A percentile compares a stretch with the other conserved stretches of the same genome.
phyloP scores from a whole-genome alignment of 352 stramenopile species.

The Nothophytophthora sp. region DNA sequence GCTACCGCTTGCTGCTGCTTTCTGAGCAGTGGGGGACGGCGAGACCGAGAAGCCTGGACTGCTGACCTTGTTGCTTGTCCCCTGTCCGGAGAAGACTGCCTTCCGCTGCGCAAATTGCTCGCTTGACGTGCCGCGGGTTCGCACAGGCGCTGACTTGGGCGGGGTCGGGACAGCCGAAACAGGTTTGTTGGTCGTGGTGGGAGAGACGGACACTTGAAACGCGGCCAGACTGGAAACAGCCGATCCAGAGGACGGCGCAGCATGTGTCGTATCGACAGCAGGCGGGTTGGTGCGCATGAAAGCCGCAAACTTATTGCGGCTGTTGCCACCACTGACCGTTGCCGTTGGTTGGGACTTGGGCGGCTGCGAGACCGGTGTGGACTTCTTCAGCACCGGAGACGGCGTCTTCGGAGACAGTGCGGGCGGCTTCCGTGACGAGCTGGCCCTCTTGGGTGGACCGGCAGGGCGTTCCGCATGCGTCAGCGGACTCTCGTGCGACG shows the following conservation, averaged over 20 bases:
- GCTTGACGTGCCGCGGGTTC: conserved; percentile 32
- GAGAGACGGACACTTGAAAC: conserved; percentile 34
- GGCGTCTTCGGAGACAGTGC: conserved; percentile 26
- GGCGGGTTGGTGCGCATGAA: conserved; percentile 83
- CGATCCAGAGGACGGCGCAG: conserved; percentile 13
- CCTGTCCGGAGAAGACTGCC: conserved; percentile 57
- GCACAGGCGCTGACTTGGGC: conserved; percentile 29
- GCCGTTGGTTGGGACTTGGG: conserved; percentile 15
- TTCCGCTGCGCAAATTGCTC: conserved; percentile 65
- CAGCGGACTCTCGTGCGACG: conserved; percentile 53
- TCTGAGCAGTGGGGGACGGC: conserved; percentile 15
- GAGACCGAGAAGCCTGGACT: conserved; percentile 2
- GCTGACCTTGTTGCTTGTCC: conserved; percentile 17
- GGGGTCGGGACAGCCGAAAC: conserved; percentile 10
- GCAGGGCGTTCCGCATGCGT: conserved; percentile 59
- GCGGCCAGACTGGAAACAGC: conserved; percentile 22
- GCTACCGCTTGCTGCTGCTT: conserved; percentile 17
- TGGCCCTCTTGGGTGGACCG: conserved; percentile 53
- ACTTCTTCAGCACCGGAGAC: conserved; percentile 21
- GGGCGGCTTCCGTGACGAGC: conserved; percentile 39
- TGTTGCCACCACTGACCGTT: conserved; percentile 18
- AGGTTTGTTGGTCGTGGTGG: conserved; percentile 15
- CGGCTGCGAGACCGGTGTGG: conserved; percentile 17
- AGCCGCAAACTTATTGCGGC: conserved; percentile 78
- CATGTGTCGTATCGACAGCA: conserved; percentile 27